Base-by-base conservation (phyloP, 139 green algal genomes). In the Coelastrella sp. region DNA sequence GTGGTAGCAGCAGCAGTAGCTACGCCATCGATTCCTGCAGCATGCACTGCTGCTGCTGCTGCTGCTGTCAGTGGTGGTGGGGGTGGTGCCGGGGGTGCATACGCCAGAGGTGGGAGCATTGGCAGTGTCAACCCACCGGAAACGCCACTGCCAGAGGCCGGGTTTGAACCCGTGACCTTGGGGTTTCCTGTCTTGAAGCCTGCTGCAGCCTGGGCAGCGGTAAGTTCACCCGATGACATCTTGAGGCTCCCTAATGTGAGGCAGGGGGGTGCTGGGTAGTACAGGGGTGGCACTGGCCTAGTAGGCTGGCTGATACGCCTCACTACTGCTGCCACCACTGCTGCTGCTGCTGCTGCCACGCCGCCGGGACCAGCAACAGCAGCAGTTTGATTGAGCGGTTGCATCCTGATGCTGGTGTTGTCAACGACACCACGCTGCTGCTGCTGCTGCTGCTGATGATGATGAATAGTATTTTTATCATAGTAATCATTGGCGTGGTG, bases 81-180 rank as follows among this genome's bases (percentile, higher is more conserved):
- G 24, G 35, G 27, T 8, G 35, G 14, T 82, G 76, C 25, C 76
- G 76, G 59, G 17, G 65, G 59, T 11, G 60, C 22, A 73, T 86
- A 75, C n/a, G 59, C 59, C 10, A 70, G 9, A 59, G 81, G 81
- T 58, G 81, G n/a, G 59, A 86, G 81, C 81, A 86, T 86, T 15
- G 81, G 81, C 81, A 86, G 10, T 22, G 81, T 86, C 9, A 86
- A 15, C 59, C 81, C 81, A 24, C 24, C 81, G 4, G 24, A 12
- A 59, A 73, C 27, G 12, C 59, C n/a, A 49, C 78, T 56, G 56
- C 57, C 11, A 4, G 9, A 7, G 11, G 49, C 59, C 12, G 49
- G 7, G 56, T 19, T 14, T 11, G 79, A 12, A n/a, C 15, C 20
- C 8, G 79, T 25, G 8, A 24, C 35, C 76, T 84, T 20, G 9